Conservation (phyloP, 1,284 basidiomycete species). For the Hemileia vastatrix region DNA sequence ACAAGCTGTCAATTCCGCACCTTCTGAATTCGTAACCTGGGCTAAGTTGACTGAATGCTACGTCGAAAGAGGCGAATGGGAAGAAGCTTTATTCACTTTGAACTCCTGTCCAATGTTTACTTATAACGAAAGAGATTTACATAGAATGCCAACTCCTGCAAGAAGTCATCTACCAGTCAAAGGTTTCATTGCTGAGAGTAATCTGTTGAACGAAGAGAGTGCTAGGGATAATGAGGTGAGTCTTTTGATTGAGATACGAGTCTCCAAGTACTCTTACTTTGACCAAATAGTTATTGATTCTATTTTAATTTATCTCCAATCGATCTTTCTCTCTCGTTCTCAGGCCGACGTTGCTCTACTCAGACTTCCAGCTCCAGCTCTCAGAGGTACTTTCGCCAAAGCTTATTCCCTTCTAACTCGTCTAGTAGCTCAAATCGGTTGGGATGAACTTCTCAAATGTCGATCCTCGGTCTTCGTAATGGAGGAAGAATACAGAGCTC, state of each 20-base stretch:
- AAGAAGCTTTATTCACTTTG: slow-evolving; percentile 39
- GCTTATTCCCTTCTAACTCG: slow-evolving; percentile 39
- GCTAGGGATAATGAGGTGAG: slow-evolving; percentile 36
- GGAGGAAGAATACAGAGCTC: slow-evolving; percentile 44
- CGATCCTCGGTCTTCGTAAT: slow-evolving; percentile 42
- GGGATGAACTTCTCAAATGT: slow-evolving; percentile 41
- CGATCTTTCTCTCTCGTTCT: not conserved
- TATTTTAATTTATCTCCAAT: not conserved
- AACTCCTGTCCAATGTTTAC: slow-evolving; percentile 46
- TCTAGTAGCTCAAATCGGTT: slow-evolving; percentile 38
- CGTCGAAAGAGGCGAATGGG: slow-evolving; percentile 39
- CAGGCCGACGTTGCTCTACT: slow-evolving; percentile 40
- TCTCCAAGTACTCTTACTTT: no score
- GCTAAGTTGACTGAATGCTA: slow-evolving; percentile 42
- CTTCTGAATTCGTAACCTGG: slow-evolving; percentile 43
- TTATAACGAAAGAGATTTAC: slow-evolving; percentile 43
- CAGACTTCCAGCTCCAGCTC: slow-evolving; percentile 39
- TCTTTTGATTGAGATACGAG: no score
- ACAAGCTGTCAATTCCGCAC: slow-evolving; percentile 42
- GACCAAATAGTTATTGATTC: no score
- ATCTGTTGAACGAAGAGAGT: slow-evolving; percentile 38
- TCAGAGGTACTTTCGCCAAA: slow-evolving; percentile 42
- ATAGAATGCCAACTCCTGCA: slow-evolving; percentile 40
- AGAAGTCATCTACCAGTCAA: slow-evolving; percentile 39
- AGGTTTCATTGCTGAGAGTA: slow-evolving; percentile 36